Evolutionary conservation across 2,329 filamentous ascomycete species (phyloP).

Genomic region (Trichoderma afroharzianum): DNA sequence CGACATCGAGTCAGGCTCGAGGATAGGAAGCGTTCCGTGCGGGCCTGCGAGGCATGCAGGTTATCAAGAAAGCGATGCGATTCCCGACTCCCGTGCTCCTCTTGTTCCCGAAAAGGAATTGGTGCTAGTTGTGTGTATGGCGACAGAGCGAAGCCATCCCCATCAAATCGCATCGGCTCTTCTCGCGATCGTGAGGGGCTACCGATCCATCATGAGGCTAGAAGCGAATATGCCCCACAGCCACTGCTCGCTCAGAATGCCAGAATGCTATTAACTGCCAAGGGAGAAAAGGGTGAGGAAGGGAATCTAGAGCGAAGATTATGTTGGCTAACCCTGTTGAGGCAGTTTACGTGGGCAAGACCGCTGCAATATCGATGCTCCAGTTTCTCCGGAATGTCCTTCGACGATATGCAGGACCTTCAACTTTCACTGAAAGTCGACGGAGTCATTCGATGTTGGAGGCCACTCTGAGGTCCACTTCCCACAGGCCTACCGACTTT

Average conservation of each 20-base stretch:
- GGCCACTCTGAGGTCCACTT: background rate
- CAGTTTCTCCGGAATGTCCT: background rate
- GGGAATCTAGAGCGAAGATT: background rate
- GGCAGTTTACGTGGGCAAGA: background rate
- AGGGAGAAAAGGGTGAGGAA: background rate
- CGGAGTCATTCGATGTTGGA: background rate
- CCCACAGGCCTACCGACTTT: background rate
- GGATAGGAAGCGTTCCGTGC: background rate
- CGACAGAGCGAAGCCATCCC: background rate
- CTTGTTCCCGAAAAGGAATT: background rate
- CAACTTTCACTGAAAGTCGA: background rate
- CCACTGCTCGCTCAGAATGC: background rate
- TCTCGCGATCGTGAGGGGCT: background rate
- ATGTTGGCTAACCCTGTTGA: background rate
- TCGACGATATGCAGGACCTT: background rate
- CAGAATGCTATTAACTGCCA: background rate
- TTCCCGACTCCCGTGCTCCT: background rate
- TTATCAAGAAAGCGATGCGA: background rate
- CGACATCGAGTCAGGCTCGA: background rate
- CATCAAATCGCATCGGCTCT: background rate
- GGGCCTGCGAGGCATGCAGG: background rate
- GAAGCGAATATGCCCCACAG: background rate
- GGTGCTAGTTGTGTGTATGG: background rate
- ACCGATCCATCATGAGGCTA: background rate
- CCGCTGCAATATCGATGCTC: background rate